Evolutionary conservation across 139 green algal genomes (phyloP).

Genomic region (Coccomyxa sp.): DNA sequence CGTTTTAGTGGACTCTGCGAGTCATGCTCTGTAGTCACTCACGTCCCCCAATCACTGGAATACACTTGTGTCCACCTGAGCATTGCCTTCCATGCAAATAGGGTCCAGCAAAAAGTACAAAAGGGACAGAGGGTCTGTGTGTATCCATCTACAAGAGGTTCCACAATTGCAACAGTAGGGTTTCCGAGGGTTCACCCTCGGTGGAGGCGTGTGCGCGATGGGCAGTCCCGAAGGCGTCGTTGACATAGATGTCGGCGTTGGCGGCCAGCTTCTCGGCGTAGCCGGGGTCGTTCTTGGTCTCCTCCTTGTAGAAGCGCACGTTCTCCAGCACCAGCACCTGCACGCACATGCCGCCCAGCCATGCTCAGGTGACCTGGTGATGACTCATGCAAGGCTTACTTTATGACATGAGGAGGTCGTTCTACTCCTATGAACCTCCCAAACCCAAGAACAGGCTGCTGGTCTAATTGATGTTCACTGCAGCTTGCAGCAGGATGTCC

Average conservation of each 20-base stretch:
- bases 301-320: slow-evolving; percentile 97
- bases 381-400: neutral
- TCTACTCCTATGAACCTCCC: neutral
- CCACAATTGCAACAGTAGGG: too few species aligned
- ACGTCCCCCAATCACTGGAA: too few species aligned
- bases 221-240: slow-evolving; percentile 98
- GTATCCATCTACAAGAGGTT: too few species aligned
- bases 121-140: too few species aligned
- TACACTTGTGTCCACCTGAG: too few species aligned
- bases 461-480: too few species aligned
- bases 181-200: slow-evolving; percentile 52
- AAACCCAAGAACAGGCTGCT: neutral
- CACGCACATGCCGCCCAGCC: neutral
- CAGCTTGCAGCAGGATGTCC: too few species aligned
- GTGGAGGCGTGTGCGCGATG: slow-evolving; percentile 98
- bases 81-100: too few species aligned
- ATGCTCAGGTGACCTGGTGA: too few species aligned
- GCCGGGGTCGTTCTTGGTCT: slow-evolving; percentile 94
- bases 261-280: slow-evolving; percentile 95
- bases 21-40: too few species aligned
- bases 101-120: too few species aligned
- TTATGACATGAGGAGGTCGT: neutral
- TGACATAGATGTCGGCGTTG: slow-evolving; percentile 94
- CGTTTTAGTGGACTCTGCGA: too few species aligned
- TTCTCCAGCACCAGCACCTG: slow-evolving; percentile 91